A percentile compares a stretch with the other conserved stretches of the same genome.
These are phyloP conservation scores for Jamesozyma piceae DNA, from an alignment of 805 yeast genomes.

Conservation along the genomic window DNA sequence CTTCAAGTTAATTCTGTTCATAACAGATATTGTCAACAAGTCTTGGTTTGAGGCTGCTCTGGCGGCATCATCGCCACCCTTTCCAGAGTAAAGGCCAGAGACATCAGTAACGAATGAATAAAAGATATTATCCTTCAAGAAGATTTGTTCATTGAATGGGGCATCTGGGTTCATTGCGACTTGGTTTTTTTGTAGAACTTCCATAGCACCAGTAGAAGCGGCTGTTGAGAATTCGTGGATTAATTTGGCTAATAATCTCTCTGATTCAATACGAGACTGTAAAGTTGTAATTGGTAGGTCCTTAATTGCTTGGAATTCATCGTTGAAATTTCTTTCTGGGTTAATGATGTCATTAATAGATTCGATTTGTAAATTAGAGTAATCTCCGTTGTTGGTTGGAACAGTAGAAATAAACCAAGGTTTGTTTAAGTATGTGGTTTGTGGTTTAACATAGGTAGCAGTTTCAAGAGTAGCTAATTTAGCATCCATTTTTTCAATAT, in stretches of 20 bases:
- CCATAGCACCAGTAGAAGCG: constrained; percentile 73
- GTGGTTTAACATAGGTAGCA: constrained; percentile 52
- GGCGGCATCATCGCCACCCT: constrained; percentile 83
- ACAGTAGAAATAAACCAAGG: constrained; percentile 59
- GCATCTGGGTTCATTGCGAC: constrained; percentile 77
- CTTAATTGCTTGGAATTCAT: constrained; percentile 73
- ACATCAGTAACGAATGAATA: constrained; percentile 67
- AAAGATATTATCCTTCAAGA: constrained; percentile 72
- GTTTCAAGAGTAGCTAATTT: constrained; percentile 37
- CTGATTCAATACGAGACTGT: constrained; percentile 64
- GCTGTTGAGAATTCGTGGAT: constrained; percentile 66
- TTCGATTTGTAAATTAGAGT: constrained; percentile 47
- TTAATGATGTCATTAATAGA: constrained; percentile 21
- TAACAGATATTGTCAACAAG: constrained; percentile 55
- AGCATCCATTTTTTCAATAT: constrained; percentile 43
- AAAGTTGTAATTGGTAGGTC: constrained; percentile 56
- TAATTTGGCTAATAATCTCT: constrained; percentile 60
- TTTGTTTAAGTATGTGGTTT: constrained; percentile 47
- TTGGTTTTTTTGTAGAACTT: constrained; percentile 64
- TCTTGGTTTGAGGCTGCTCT: constrained; percentile 74
- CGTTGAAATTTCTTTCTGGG: constrained; percentile 71
- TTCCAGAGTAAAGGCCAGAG: constrained; percentile 46
- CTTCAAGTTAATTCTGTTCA: constrained; percentile 55
- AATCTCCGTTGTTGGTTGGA: constrained; percentile 40
- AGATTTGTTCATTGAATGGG: constrained; percentile 51